phyloP scores from a whole-genome alignment of 805 yeast species.

The Candida silvatica region DNA sequence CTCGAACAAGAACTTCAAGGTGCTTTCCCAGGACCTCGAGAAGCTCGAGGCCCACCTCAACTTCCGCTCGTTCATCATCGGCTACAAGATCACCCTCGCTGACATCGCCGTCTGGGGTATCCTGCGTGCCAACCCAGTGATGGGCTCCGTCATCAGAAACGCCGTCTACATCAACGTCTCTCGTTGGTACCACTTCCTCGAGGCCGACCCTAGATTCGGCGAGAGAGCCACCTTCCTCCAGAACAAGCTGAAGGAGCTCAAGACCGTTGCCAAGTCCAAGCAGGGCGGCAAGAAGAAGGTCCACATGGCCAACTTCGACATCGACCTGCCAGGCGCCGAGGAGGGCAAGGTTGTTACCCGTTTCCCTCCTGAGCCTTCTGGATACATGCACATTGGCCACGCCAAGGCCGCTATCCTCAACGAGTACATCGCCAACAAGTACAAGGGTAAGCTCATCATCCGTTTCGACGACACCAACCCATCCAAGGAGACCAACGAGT shows the following conservation, averaged over 20 bases:
- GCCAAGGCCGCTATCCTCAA: slow-evolving; percentile 97
- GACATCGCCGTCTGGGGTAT: slow-evolving; percentile 93
- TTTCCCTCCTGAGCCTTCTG: slow-evolving; percentile 99
- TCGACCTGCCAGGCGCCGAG: slow-evolving; percentile 84
- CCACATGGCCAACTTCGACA: slow-evolving; percentile 93
- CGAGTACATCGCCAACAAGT: slow-evolving; percentile 92
- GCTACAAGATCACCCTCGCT: slow-evolving; percentile 60
- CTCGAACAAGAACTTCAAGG: slow-evolving; percentile 81
- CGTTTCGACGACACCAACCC: slow-evolving; percentile 99
- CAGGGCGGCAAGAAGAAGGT: slow-evolving; percentile 67
- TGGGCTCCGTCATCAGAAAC: slow-evolving; percentile 83
- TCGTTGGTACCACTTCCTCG: slow-evolving; percentile 85
- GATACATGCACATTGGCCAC: slow-evolving; percentile 98
- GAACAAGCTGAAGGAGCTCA: slow-evolving; percentile 63
- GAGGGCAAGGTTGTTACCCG: slow-evolving; percentile 96
- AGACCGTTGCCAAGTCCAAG: slow-evolving; percentile 53
- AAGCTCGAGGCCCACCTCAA: slow-evolving; percentile 75
- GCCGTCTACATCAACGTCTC: slow-evolving; percentile 78
- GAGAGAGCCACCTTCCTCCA: slow-evolving; percentile 58
- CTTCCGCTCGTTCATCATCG: slow-evolving; percentile 72
- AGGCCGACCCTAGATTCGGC: slow-evolving; percentile 59
- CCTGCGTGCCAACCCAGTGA: slow-evolving; percentile 84
- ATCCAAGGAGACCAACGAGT: slow-evolving; percentile 90
- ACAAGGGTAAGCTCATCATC: slow-evolving; percentile 92
- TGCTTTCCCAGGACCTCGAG: slow-evolving; percentile 68